phyloP scores from a whole-genome alignment of 176 grass and related monocot genomes.

The Neostapfia colusana region DNA sequence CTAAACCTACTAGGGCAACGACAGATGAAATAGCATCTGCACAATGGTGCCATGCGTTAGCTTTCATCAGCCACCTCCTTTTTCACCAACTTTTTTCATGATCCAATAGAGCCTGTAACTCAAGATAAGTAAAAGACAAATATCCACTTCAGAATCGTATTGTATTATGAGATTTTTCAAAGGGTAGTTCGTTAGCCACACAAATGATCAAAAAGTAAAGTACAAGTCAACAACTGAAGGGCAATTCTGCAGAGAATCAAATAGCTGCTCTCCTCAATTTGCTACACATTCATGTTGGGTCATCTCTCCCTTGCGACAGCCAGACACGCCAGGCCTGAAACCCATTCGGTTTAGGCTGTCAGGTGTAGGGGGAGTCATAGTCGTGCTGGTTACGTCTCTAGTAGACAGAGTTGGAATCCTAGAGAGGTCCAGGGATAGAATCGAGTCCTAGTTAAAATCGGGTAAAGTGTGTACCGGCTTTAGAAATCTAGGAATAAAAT shows the following conservation, averaged over 20 bases:
- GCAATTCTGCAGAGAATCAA: not conserved
- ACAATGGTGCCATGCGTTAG: slow-evolving; percentile 96
- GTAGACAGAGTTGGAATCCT: no score
- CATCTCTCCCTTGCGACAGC: no score
- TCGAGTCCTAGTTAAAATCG: no score
- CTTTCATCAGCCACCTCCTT: slow-evolving; percentile 92
- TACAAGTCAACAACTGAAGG: no score
- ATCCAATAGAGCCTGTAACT: slow-evolving; percentile 80
- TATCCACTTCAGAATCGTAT: slow-evolving; percentile 2
- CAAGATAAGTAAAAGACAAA: slow-evolving; percentile 16
- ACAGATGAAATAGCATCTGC: slow-evolving; percentile 90
- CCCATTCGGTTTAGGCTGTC: no score
- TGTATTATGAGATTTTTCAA: not conserved
- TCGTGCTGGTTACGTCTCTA: no score
- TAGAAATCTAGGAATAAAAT: no score
- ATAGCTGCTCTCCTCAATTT: not conserved
- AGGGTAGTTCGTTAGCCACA: not conserved
- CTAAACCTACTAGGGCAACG: slow-evolving; percentile 86
- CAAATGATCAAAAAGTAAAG: not conserved
- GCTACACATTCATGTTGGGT: no score
- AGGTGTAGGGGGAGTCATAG: no score
- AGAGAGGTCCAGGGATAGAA: no score
- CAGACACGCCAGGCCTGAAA: no score
- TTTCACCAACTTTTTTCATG: slow-evolving; percentile 85
- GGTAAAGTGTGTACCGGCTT: no score